Base-by-base conservation (phyloP, 73 alveolate species). In the Blepharisma japonicum region DNA sequence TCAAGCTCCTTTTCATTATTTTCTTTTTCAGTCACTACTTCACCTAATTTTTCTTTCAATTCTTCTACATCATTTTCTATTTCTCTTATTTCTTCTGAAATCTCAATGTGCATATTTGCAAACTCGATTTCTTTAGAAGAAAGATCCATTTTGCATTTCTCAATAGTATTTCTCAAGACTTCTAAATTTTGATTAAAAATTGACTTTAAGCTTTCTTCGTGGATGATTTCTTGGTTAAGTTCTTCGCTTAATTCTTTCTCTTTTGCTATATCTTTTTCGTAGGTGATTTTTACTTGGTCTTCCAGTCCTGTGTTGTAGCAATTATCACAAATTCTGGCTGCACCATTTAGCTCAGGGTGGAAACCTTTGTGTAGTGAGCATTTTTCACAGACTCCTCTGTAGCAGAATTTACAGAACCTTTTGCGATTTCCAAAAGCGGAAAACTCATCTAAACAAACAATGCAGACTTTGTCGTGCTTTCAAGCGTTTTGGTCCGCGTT, bases 321-420 rank as follows among this genome's bases (percentile, higher is more conserved):
- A 20, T 14, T 14, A 25, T 61, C 23, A 25, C 74, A 61, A 39
- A 61, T 61, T 20, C 74, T n/a, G 18, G 23, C 47, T n/a, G 38
- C 46, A 8, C 23, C 5, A 8, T 25, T 61, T 18, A 14, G 47
- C 23, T 61, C 74, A 61, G 74, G 74, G 23, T 61, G 74, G 14
- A 61, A 20, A 14, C 47, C 74, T 18, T 8, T 39, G 14, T n/a
- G n/a, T 61, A 39, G 74, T 2, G 74, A 61, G 46, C 74, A 61
- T 25, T 61, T 61, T 25, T n/a, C 74, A 39, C 74, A 61, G 74
- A 61, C 23, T 14, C 74, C 74, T 61, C 74, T 14, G 23, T 61
- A 61, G 46, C 74, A 61, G 23, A 61, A 61, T 61, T 61, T 61
- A 39, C 74, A 61, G 74, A 20, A 61, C 14, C 23, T n/a, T 25